A percentile compares a stretch with the other conserved stretches of the same genome.
phyloP scores from a whole-genome alignment of 805 yeast genomes.

The Metahyphopichia silvanorum region DNA sequence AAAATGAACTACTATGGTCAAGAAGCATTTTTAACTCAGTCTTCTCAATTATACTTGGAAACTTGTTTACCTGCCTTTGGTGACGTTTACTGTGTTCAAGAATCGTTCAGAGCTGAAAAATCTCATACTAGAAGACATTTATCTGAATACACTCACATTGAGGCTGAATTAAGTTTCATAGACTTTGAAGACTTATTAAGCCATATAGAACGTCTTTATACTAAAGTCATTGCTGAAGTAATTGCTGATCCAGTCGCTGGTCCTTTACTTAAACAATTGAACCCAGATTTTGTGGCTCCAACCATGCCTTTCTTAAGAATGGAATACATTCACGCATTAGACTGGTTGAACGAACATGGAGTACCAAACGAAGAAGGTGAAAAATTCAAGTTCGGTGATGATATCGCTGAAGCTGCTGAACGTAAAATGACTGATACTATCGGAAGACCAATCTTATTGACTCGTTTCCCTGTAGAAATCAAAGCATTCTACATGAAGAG shows the following conservation, averaged over 20 bases:
- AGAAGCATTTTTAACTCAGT: conserved; percentile 94
- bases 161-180: conserved; percentile 88
- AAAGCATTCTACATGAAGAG: conserved; percentile 98
- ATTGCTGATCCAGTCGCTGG: conserved; percentile 91
- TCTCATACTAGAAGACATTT: conserved; percentile 98
- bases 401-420: conserved; percentile 99
- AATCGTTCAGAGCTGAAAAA: conserved; percentile 98
- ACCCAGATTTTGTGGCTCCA: conserved; percentile 89
- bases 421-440: conserved; percentile 96
- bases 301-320: conserved; percentile 83
- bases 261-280: conserved; percentile 82
- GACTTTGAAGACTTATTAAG: conserved; percentile 79
- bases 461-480: conserved; percentile 93
- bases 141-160: conserved; percentile 95
- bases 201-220: conserved; percentile 81
- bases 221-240: conserved; percentile 67
- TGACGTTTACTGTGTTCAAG: conserved; percentile 96
- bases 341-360: conserved; percentile 95
- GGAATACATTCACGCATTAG: conserved; percentile 86
- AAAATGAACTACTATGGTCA: conserved; percentile 93
- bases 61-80: conserved; percentile 95
- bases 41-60: conserved; percentile 94
- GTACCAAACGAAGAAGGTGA: conserved; percentile 94
- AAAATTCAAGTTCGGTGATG: conserved; percentile 94
- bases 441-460: conserved; percentile 88